A percentile compares a stretch with the other conserved stretches of the same genome.
Evolutionary conservation across 2,329 filamentous ascomycete genomes (phyloP).

Genomic region (Neofusicoccum sp.): DNA sequence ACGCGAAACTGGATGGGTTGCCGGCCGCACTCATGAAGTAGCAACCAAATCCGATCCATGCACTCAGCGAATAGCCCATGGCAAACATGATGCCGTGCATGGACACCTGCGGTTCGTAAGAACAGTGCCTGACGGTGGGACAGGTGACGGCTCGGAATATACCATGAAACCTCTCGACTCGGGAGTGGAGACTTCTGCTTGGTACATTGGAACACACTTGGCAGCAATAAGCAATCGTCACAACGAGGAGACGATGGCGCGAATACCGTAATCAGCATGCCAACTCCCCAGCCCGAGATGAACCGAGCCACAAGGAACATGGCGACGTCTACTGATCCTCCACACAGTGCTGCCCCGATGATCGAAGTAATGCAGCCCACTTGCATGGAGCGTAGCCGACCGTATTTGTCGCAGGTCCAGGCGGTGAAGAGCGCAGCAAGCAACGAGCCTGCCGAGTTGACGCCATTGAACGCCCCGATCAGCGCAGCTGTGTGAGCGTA

Average conservation of each 20-base stretch:
- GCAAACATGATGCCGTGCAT: slow-evolving; percentile 44
- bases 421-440: slow-evolving; percentile 38
- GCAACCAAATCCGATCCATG: slow-evolving; percentile 43
- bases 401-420: slow-evolving; percentile 40
- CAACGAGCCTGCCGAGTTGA: slow-evolving; percentile 44
- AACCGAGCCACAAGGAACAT: slow-evolving; percentile 44
- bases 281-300: slow-evolving; percentile 39
- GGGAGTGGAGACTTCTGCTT: slow-evolving; percentile 41
- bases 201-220: slow-evolving; percentile 34
- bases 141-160: no score
- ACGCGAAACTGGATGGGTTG: slow-evolving; percentile 38
- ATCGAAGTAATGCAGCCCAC: slow-evolving; percentile 37
- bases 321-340: slow-evolving; percentile 35
- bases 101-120: slow-evolving; percentile 20
- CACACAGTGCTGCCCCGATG: slow-evolving; percentile 41
- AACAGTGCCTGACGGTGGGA: not conserved
- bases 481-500: slow-evolving; percentile 44
- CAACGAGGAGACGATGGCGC: no score
- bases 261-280: slow-evolving; percentile 31
- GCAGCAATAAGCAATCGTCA: slow-evolving; percentile 17
- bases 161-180: slow-evolving; percentile 42
- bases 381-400: slow-evolving; percentile 40
- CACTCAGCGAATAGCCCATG: slow-evolving; percentile 40
- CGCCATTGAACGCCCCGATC: slow-evolving; percentile 47
- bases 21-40: slow-evolving; percentile 37